Base-by-base conservation (phyloP, 2,329 filamentous ascomycete genomes). In the Sarocladium oryzae region DNA sequence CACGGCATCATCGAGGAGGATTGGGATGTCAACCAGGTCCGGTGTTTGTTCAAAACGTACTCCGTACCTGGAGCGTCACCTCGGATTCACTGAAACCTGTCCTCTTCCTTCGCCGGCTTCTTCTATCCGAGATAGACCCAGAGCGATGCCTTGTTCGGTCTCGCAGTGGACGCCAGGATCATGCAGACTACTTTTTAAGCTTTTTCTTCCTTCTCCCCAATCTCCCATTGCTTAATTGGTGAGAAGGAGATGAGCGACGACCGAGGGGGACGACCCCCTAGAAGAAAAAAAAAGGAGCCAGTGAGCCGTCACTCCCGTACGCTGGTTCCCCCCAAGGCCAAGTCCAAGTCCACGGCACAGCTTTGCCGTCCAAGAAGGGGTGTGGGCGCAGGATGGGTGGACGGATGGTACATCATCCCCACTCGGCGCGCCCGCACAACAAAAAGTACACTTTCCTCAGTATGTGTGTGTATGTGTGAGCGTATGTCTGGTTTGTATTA, bases 281-380 rank as follows among this genome's bases (percentile, higher is more conserved):
- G n/a, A n/a, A n/a, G n/a, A n/a, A n/a, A n/a, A n/a, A n/a, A n/a
- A n/a, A n/a, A n/a, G n/a, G n/a, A 37, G 35, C 6, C n/a, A 37
- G 16, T 7, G 11, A 37, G 35, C 35, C 35, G 35, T 8, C 8
- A 37, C 35, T 37, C 35, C 35, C 35, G 35, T 37, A 7, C 35
- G n/a, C 35, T 5, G n/a, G n/a, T 7, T 15, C 6, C n/a, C n/a
- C 35, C 13, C 28, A 30, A 30, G 7, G 7, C 28, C 28, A 7
- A 7, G 7, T n/a, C 26, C 24, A 16, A 23, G 18, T 30, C 28
- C 46, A 49, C 46, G 46, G 46, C 46, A 49, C 46, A 49, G 32
- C 30, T 49, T 49, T 49, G 46, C 46, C 46, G 46, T 49, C 16
- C 43, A 26, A 30, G 28, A 30, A 30, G 13, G 28, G 13, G 13